Evolutionary conservation across 345 rosid species (phyloP), one percentile per base, ranked within the genome.

Genomic region (Rhodomyrtus tomentosa): DNA sequence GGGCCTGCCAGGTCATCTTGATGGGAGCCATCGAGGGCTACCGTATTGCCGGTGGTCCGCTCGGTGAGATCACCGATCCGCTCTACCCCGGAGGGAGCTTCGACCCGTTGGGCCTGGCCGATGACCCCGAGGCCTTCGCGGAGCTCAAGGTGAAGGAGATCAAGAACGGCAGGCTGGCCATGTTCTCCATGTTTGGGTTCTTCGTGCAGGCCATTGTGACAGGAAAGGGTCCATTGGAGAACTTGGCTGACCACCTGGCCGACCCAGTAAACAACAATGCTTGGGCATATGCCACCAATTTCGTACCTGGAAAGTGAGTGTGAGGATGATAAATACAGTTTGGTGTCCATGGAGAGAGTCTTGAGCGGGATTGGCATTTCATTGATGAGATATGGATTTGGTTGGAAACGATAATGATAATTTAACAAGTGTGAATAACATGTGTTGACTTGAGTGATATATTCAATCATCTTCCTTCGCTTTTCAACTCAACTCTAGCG

Each of bases 141-240:
- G 87, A 88, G 86, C 51, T 86, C 55, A 88, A 84, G 84, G 89
- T 86, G n/a, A 88, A 88, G 82, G 89, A 88, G 76, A 50, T 87
- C 54, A 87, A 87, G 86, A 87, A 85, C 27, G 89, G 87, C 14
- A 82, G 89, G 45, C 84, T 88, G 13, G 88, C 89, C 38, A 86
- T 88, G 86, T 82, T 88, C 85, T 88, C 86, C 29, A 88, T 84
- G 86, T 84, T 84, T 5, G 86, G 86, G 54, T 84, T 84, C 83
- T 84, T 56, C 22, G 83, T 85, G n/a, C 86, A 85, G 79, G 86
- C 86, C 32, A 85, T 85, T 11, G 86, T 85, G 49, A 83, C 85
- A 0, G 86, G 88, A 32, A 87, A 87, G 82, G 88, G 88, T 6
- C 86, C 86, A 10, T 84, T 87, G 87, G 89, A 87, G 84, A 87